phyloP scores from a whole-genome alignment of 768 basidiomycete species.

The Mycena crocata region DNA sequence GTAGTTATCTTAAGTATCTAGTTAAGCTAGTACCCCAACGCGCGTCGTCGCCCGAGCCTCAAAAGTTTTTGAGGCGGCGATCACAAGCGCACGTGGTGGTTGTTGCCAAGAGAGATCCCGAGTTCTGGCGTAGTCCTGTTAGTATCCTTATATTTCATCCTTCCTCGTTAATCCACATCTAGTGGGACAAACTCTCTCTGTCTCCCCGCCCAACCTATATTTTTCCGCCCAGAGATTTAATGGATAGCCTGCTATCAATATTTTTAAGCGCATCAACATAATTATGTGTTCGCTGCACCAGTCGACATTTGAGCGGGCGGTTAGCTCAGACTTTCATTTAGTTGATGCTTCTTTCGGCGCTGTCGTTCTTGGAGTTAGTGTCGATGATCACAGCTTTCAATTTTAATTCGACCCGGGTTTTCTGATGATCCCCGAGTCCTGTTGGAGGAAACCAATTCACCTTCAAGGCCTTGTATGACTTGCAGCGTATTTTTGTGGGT shows the following conservation, averaged over 20 bases:
- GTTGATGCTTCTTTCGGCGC: slow-evolving; percentile 52
- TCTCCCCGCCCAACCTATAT: slow-evolving; percentile 8
- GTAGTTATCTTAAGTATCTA: too few relatives aligned
- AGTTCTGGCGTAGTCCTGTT: slow-evolving; percentile 44
- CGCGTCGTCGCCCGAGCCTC: too few relatives aligned
- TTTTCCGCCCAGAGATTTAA: slow-evolving; percentile 52
- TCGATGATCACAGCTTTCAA: too few relatives aligned
- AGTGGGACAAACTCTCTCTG: slow-evolving; percentile 23
- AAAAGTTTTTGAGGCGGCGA: too few relatives aligned
- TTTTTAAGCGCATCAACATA: slow-evolving; percentile 56
- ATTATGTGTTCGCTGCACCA: slow-evolving; percentile 62
- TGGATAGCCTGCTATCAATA: slow-evolving; percentile 54
- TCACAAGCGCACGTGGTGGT: too few relatives aligned
- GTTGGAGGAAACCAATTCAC: slow-evolving; percentile 28
- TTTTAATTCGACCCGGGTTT: slow-evolving; percentile 47
- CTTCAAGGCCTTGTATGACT: slow-evolving; percentile 41
- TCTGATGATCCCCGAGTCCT: slow-evolving; percentile 57
- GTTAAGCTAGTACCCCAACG: too few relatives aligned
- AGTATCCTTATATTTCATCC: slow-evolving; percentile 3
- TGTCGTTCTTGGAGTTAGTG: slow-evolving; percentile 64
- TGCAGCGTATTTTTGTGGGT: slow-evolving; percentile 24
- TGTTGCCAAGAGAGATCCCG: too few relatives aligned
- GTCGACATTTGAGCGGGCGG: slow-evolving; percentile 57
- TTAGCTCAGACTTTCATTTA: slow-evolving; percentile 51
- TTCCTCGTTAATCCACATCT: neutral